Base-by-base conservation (phyloP, 2,329 filamentous ascomycete genomes). In the Sphaerostilbella broomeana region DNA sequence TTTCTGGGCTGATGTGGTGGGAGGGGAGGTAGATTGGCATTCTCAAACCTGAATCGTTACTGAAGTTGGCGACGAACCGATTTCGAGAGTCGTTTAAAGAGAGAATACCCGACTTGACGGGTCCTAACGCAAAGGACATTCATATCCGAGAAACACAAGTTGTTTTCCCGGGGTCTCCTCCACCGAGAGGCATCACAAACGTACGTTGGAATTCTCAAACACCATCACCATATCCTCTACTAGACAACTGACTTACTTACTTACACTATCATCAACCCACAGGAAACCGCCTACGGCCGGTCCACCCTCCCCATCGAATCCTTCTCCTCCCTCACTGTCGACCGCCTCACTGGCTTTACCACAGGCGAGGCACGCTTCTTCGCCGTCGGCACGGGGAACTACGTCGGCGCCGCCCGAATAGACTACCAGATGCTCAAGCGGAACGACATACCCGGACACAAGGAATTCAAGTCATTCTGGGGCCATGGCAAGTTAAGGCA, bases 271-370 rank as follows among this genome's bases (percentile, higher is more conserved):
- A n/a, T n/a, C n/a, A n/a, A 13, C 15, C 7, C 15, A 22, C 35
- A 60, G 55, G 26, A 47, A 38, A 58, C 55, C 7, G 32, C 50
- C n/a, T 44, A 47, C 1, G 54, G 56, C 1, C 36, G 35, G 2
- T 50, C 48, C 16, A 35, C 22, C 16, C 49, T 57, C 11, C 48
- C 50, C 15, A 27, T 60, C 7, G 49, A 58, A 11, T 54, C 50
- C 4, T 49, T 45, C 19, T 39, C 57, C 11, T 40, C 44, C n/a
- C 12, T 47, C 3, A 22, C 27, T 5, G 28, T 45, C 11, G 21
- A 20, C 7, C 8, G 20, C 4, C 7, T 10, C 12, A 17, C 3
- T 4, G 38, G 30, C 10, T 21, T 15, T 8, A 24, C 47, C 8
- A 16, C 22, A 2, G 19, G 56, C 20, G 20, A 40, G 11, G 35